phyloP scores from a whole-genome alignment of 1,284 basidiomycete species.

The Apiotrichum mycotoxinovorans region DNA sequence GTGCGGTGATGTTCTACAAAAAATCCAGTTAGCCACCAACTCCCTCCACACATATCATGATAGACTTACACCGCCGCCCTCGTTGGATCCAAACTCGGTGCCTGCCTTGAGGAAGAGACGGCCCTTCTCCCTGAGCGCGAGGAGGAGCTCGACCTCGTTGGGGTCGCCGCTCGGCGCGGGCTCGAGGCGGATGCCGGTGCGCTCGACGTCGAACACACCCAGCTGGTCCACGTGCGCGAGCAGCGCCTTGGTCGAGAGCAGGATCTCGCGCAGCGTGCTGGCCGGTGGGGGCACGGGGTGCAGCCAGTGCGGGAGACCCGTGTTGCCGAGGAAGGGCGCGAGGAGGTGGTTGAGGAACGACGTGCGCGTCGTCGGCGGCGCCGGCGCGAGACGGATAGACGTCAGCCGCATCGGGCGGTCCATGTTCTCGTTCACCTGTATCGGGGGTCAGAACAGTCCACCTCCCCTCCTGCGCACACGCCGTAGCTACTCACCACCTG shows the following conservation, averaged over 20 bases:
- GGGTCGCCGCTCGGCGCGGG: slow-evolving; percentile 59
- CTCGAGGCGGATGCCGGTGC: slow-evolving; percentile 60
- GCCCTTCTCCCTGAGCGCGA: slow-evolving; percentile 72
- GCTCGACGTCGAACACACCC: slow-evolving; percentile 70
- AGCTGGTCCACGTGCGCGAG: slow-evolving; percentile 64
- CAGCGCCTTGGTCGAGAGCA: slow-evolving; percentile 65
- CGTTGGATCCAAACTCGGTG: slow-evolving; percentile 91
- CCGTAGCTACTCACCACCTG: slow-evolving; percentile 61
- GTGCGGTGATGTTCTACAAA: slow-evolving; percentile 66
- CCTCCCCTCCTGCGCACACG: neutral
- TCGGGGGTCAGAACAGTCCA: slow-evolving; percentile 8
- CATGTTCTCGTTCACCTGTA: slow-evolving; percentile 68
- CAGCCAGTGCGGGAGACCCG: slow-evolving; percentile 28
- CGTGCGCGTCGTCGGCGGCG: slow-evolving; percentile 62
- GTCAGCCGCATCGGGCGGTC: slow-evolving; percentile 62
- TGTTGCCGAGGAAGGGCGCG: slow-evolving; percentile 58
- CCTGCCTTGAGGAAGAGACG: slow-evolving; percentile 77
- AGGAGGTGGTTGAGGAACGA: slow-evolving; percentile 77
- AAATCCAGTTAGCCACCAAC: neutral
- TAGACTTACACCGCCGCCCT: slow-evolving; percentile 75
- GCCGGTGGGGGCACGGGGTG: slow-evolving; percentile 44
- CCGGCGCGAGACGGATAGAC: slow-evolving; percentile 75
- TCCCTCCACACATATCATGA: neutral
- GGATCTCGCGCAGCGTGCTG: slow-evolving; percentile 60
- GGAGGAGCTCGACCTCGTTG: slow-evolving; percentile 80